Conservation (phyloP, 2,329 filamentous ascomycete genomes). For the Pyricularia sp. region DNA sequence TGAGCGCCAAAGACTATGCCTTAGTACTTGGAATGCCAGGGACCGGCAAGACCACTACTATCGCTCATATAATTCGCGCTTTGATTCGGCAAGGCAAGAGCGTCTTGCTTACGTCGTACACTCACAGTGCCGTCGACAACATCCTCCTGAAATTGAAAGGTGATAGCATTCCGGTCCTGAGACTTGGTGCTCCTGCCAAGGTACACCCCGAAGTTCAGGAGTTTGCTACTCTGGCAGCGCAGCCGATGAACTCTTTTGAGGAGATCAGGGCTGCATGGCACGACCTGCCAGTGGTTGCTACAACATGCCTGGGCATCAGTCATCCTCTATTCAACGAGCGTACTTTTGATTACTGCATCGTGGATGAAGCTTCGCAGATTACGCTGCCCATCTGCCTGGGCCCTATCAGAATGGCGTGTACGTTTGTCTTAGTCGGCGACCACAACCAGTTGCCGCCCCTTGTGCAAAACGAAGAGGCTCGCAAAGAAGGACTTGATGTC, state of each 20-base stretch:
- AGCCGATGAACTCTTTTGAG: constrained; percentile 67
- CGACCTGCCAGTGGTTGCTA: constrained; percentile 80
- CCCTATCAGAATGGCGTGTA: constrained; percentile 84
- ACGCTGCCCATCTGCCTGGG: constrained; percentile 91
- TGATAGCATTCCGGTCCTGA: constrained; percentile 63
- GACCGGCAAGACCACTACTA: constrained; percentile 96
- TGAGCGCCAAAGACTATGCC: constrained; percentile 91
- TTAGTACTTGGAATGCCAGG: constrained; percentile 98
- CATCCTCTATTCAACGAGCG: constrained; percentile 83
- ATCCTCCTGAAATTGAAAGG: constrained; percentile 85
- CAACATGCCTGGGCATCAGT: constrained; percentile 86
- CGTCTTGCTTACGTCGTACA: constrained; percentile 89
- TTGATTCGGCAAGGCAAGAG: constrained; percentile 84
- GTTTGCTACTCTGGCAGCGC: constrained; percentile 71
- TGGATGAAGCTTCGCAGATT: constrained; percentile 96
- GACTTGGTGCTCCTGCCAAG: constrained; percentile 78
- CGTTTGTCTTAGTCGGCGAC: constrained; percentile 91
- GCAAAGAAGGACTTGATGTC: constrained; percentile 77
- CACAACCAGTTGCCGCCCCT: constrained; percentile 93
- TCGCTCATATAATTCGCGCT: constrained; percentile 91
- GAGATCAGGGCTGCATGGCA: constrained; percentile 80
- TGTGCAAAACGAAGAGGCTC: constrained; percentile 84
- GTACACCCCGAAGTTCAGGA: constrained; percentile 80
- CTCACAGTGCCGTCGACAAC: constrained; percentile 96
- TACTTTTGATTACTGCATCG: constrained; percentile 94